Evolutionary conservation across 176 grass and related monocot genomes (phyloP).

Genomic region (Carex myosuroides): DNA sequence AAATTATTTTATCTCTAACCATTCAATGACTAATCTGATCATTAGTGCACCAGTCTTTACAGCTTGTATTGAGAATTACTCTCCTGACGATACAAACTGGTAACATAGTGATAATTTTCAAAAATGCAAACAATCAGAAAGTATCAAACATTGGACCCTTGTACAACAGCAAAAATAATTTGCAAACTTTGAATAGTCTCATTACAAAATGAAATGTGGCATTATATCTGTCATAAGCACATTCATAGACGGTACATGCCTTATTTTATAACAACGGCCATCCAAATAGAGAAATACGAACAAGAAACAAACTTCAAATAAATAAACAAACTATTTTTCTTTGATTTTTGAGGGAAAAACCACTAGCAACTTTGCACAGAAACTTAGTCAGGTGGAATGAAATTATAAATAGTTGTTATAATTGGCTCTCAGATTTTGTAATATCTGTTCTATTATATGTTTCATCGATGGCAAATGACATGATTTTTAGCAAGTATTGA

Average conservation of each 20-base stretch:
- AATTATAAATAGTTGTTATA: slow-evolving; percentile 2
- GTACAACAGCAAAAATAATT: neutral
- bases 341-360: neutral
- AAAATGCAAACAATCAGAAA: neutral
- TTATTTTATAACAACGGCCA: neutral
- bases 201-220: neutral
- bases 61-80: neutral
- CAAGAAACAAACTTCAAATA: neutral
- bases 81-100: neutral
- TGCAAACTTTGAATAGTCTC: neutral
- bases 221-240: neutral
- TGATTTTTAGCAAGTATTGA: neutral
- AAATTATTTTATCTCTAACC: neutral
- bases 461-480: slow-evolving; percentile 7
- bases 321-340: neutral
- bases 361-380: neutral
- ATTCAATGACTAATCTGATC: neutral
- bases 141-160: neutral
- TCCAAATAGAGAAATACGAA: neutral
- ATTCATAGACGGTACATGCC: neutral
- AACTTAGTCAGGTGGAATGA: neutral
- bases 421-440: slow-evolving; percentile 20
- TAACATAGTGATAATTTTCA: neutral
- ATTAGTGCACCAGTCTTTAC: neutral
- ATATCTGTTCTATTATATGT: slow-evolving; percentile 8